A percentile compares a stretch with the other conserved stretches of the same genome.
phyloP scores from a whole-genome alignment of 805 yeast genomes.

The Phaffomyces thermotolerans region DNA sequence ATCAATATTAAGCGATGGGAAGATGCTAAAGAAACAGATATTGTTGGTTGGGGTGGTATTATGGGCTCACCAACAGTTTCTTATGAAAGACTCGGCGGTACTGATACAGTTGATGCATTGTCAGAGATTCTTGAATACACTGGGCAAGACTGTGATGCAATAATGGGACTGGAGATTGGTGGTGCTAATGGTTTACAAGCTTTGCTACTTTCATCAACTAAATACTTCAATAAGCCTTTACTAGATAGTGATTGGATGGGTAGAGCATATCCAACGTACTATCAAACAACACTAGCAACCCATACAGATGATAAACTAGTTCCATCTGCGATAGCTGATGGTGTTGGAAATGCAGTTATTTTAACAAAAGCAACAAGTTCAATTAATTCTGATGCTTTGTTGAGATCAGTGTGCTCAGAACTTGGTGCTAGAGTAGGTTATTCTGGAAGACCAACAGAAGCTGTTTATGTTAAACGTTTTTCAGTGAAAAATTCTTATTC shows the following conservation, averaged over 20 bases:
- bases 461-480: constrained; percentile 15
- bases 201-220: constrained; percentile 18
- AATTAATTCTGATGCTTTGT: constrained; percentile 28
- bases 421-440: constrained; percentile 35
- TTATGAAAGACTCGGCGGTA: constrained; percentile 33
- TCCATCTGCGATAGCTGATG: constrained; percentile 31
- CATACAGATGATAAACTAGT: constrained; percentile 15
- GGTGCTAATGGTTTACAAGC: constrained; percentile 34
- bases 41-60: constrained; percentile 28
- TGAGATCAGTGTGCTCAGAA: constrained; percentile 37
- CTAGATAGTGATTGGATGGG: constrained; percentile 39
- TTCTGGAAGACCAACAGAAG: constrained; percentile 14
- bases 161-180: constrained; percentile 34
- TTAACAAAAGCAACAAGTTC: constrained; percentile 27
- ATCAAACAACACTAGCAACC: constrained; percentile 35
- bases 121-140: constrained; percentile 24
- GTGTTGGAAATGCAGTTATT: constrained; percentile 35
- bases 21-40: constrained; percentile 19
- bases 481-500: constrained; percentile 32
- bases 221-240: constrained; percentile 24
- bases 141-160: constrained; percentile 22
- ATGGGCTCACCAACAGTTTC: constrained; percentile 41
- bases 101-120: constrained; percentile 24
- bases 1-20: constrained; percentile 30
- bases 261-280: constrained; percentile 39